phyloP scores from a whole-genome alignment of 495 filamentous ascomycete species.

The Delitschia confertaspora region DNA sequence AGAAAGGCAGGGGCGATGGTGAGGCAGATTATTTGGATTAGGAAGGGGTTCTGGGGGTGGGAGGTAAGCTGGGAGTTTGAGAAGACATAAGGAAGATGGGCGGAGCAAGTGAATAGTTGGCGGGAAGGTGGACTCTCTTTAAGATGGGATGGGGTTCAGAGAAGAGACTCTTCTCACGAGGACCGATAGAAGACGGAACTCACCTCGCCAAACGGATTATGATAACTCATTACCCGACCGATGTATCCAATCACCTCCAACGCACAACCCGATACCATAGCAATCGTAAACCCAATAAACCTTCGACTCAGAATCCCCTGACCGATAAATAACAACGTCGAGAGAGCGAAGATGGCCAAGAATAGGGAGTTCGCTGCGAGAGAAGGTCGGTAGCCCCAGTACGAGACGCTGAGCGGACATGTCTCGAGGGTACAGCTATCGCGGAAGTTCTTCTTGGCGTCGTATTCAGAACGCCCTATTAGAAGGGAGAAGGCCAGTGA shows the following conservation, averaged over 20 bases:
- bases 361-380: constrained; percentile 24
- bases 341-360: constrained; percentile 25
- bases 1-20: constrained; percentile 50
- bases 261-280: constrained; percentile 37
- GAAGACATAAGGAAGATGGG: neutral
- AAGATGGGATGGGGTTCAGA: too few relatives aligned
- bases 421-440: constrained; percentile 28
- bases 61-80: neutral
- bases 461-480: constrained; percentile 4
- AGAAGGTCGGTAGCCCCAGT: constrained; percentile 31
- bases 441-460: constrained; percentile 17
- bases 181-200: neutral
- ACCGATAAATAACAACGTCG: constrained; percentile 18
- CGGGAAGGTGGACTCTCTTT: too few relatives aligned
- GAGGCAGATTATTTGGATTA: constrained; percentile 42
- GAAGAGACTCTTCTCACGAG: too few relatives aligned
- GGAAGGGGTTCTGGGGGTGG: constrained; percentile 19
- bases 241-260: constrained; percentile 42
- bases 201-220: constrained; percentile 38
- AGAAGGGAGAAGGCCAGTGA: constrained; percentile 1
- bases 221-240: constrained; percentile 36
- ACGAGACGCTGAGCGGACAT: constrained; percentile 23
- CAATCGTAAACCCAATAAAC: constrained; percentile 36
- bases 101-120: neutral
- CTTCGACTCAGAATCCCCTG: constrained; percentile 30